Conservation (phyloP, 2,329 filamentous ascomycete species). For the Colletotrichum costaricense region DNA sequence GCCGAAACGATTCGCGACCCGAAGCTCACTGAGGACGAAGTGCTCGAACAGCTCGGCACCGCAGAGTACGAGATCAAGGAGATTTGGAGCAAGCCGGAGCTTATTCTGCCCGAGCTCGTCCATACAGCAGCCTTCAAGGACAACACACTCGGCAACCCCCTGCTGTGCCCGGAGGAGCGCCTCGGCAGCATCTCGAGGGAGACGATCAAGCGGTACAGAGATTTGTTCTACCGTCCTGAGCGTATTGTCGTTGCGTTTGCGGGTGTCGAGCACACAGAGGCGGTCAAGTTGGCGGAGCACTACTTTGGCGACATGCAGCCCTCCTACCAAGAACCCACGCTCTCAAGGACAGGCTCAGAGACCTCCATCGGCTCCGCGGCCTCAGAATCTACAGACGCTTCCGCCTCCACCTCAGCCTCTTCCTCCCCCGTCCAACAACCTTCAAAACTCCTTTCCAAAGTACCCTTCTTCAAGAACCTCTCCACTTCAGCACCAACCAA, state of each 20-base stretch:
- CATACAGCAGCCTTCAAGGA: slow-evolving; percentile 96
- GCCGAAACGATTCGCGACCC: slow-evolving; percentile 95
- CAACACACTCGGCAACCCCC: slow-evolving; percentile 93
- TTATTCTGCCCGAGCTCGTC: slow-evolving; percentile 94
- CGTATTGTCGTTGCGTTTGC: slow-evolving; percentile 95
- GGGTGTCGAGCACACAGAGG: slow-evolving; percentile 84
- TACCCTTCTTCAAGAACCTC: slow-evolving; percentile 91
- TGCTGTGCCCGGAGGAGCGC: slow-evolving; percentile 90
- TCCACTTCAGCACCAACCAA: slow-evolving; percentile 77
- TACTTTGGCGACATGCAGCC: slow-evolving; percentile 92
- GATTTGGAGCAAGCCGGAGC: slow-evolving; percentile 97
- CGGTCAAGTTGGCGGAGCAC: slow-evolving; percentile 81
- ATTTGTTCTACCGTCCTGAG: slow-evolving; percentile 88
- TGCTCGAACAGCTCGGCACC: slow-evolving; percentile 87
- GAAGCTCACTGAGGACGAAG: slow-evolving; percentile 85
- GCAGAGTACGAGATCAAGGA: slow-evolving; percentile 94
- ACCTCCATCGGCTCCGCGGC: slow-evolving; percentile 59
- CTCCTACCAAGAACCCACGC: slow-evolving; percentile 53
- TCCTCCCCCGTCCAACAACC: slow-evolving; percentile 56
- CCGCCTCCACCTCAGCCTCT: slow-evolving; percentile 45
- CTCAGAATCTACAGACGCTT: slow-evolving; percentile 47
- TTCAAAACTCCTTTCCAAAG: slow-evolving; percentile 80
- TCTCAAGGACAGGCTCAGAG: slow-evolving; percentile 69
- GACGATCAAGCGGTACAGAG: slow-evolving; percentile 82
- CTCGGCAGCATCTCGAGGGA: slow-evolving; percentile 78